Percentiles rank a stretch among this genome's conserved stretches.
Evolutionary conservation across 1,139 yeast genomes (phyloP).

Genomic region (Sugiyamaella japonica): DNA sequence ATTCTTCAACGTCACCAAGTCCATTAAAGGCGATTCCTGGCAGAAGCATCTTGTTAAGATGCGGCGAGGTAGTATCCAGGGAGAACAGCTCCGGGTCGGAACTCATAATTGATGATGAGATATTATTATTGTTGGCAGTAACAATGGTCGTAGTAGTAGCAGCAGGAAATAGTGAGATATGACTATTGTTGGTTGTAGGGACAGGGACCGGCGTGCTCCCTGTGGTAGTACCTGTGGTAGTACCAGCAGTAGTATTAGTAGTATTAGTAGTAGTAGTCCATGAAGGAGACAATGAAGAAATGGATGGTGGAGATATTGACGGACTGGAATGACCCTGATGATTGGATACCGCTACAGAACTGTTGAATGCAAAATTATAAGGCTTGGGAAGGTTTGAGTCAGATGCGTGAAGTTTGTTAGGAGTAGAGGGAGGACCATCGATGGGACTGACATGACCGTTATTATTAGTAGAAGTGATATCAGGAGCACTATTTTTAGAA

Average conservation of each 20-base stretch:
- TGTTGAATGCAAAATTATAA: background rate
- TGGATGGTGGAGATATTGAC: conserved; percentile 6
- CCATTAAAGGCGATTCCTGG: conserved; percentile 10
- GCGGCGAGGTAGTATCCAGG: conserved; percentile 2
- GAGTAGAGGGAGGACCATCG: background rate
- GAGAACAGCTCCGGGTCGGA: background rate
- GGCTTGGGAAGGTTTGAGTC: background rate
- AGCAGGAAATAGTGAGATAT: background rate
- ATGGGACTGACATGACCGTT: conserved; percentile 2
- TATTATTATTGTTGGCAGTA: too few relatives aligned
- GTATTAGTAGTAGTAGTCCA: background rate
- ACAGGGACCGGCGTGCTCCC: background rate
- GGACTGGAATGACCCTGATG: background rate
- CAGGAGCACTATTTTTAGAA: background rate
- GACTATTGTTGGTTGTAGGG: background rate
- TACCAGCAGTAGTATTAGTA: background rate
- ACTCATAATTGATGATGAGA: background rate
- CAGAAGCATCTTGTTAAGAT: conserved; percentile 1
- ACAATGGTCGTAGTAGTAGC: background rate
- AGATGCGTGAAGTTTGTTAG: background rate
- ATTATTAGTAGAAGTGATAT: background rate
- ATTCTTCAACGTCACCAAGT: conserved; percentile 10
- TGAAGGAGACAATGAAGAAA: background rate
- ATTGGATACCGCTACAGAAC: background rate
- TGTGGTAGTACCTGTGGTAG: background rate